Evolutionary conservation across 2,329 filamentous ascomycete genomes (phyloP), one percentile per base, ranked within the genome.

Genomic region (Claviceps africana): DNA sequence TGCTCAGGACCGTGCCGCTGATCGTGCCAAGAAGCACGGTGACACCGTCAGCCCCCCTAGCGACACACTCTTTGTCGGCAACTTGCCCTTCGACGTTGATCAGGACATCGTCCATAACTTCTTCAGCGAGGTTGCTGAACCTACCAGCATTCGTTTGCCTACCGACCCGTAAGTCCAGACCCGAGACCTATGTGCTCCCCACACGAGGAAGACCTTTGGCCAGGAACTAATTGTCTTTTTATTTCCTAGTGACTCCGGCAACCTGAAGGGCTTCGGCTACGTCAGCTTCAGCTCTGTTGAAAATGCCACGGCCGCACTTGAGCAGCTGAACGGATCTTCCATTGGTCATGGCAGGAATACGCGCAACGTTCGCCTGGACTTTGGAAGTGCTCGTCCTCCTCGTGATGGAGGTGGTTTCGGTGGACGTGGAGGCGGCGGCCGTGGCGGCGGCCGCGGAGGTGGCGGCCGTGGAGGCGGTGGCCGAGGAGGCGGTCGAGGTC

Each of bases 201-300:
- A 44, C 13, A 37, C 17, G 10, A 5, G 4, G 5, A 15, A 35
- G 35, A 37, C 35, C 17, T n/a, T 37, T n/a, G 35, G 5, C 17
- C 35, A n/a, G 17, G 44, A 43, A 31, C 48, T 55, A 52, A 55
- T 33, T 7, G 17, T 13, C 9, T 33, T 40, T 6, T 13, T 3
- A 31, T 28, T 17, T 17, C 33, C 31, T 54, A 83, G 82, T 67
- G 88, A 95, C 56, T 82, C 82, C 56, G 89, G 88, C 58, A 80
- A 82, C 61, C 83, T 85, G 65, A 95, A 95, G 83, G 90, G 90
- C 53, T 95, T 94, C 69, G 90, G 88, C 52, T 96, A 96, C 67
- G 84, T 95, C 57, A 83, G 84, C 64, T 95, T 91, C 76, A 72
- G 74, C 60, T 86, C 85, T 19, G 68, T 93, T 56, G 88, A 95